A percentile compares a stretch with the other conserved stretches of the same genome.
phyloP scores from a whole-genome alignment of 495 filamentous ascomycete genomes.

The Pyrenula massariospora region DNA sequence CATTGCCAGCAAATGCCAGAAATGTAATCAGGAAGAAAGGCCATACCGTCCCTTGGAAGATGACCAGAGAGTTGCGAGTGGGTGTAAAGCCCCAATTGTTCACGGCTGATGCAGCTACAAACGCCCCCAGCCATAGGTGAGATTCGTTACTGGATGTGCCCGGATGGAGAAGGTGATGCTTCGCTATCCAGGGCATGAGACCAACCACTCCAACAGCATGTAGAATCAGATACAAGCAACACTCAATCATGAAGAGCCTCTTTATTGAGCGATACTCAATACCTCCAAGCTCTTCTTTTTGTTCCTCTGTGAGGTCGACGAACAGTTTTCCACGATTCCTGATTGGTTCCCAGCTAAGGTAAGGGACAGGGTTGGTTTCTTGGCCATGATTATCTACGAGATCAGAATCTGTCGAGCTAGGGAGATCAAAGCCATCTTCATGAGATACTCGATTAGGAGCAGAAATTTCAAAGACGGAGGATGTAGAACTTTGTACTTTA shows the following conservation, averaged over 20 bases:
- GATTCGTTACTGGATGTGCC: constrained; percentile 57
- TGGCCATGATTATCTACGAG: too few species aligned
- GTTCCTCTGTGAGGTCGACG: constrained; percentile 73
- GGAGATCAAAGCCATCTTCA: too few species aligned
- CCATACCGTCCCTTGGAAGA: constrained; percentile 57
- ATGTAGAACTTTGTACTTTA: too few species aligned
- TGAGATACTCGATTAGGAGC: too few species aligned
- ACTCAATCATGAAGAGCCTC: constrained; percentile 3
- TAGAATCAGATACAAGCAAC: not conserved
- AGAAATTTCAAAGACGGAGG: too few species aligned
- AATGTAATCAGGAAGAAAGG: constrained; percentile 58
- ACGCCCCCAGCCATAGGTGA: too few species aligned
- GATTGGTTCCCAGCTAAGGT: too few species aligned
- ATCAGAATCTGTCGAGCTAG: too few species aligned
- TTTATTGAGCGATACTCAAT: constrained; percentile 94
- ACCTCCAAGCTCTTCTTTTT: constrained; percentile 84
- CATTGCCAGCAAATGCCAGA: constrained; percentile 74
- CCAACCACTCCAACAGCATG: constrained; percentile 1
- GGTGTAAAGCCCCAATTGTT: constrained; percentile 54
- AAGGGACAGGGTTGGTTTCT: too few species aligned
- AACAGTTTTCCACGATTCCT: too few species aligned
- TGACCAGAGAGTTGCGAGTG: constrained; percentile 74
- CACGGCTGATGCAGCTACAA: too few species aligned
- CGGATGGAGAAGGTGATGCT: constrained; percentile 50
- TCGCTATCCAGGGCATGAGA: not conserved